Base-by-base conservation (phyloP, 1,284 basidiomycete genomes). In the Leccinum pallidistipes region DNA sequence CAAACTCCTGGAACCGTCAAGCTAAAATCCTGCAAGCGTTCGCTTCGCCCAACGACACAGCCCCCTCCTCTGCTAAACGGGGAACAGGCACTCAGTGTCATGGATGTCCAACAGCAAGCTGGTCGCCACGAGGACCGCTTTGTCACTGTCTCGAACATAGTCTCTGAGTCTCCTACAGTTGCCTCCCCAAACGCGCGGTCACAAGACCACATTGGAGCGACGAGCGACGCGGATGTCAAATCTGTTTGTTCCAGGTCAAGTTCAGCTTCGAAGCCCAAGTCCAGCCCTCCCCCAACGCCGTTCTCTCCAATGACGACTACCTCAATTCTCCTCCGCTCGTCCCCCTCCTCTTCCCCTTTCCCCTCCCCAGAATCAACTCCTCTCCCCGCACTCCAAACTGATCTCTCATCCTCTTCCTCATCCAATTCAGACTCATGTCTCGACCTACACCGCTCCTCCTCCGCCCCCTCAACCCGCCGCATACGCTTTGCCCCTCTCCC, bases 401-500 rank as follows among this genome's bases (percentile, higher is more conserved):
- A 76, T 55, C 73, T 78, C 43, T 66, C 71, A 11, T 56, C 24
- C 68, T 64, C 69, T 0, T 62, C 66, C 16, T 65, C 64, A 24
- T 65, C 66, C 24, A n/a, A 62, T 2, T 70, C 65, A 10, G 62
- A 50, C 36, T 71, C 64, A 3, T 69, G 56, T 59, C 58, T 55
- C 29, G 62, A 58, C 63, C 60, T 64, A 3, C 60, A 57, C 16
- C 68, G 49, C 38, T n/a, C 58, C 4, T 55, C 62, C 27, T 64
- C 65, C 8, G 32, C 62, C 1, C 57, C 62, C 12, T 66, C 72
- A 63, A 63, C 77, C 62, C 75, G 83, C 70, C 75, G 77, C 61
- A 91, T 92, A 58, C 85, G 87, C 64, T 92, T 92, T 65, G 90
- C 90, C 0, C 90, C 90, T 2, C 82, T 92, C 21, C 90, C 90